phyloP scores from a whole-genome alignment of 2,329 filamentous ascomycete genomes.

The Sporothrix phasma region DNA sequence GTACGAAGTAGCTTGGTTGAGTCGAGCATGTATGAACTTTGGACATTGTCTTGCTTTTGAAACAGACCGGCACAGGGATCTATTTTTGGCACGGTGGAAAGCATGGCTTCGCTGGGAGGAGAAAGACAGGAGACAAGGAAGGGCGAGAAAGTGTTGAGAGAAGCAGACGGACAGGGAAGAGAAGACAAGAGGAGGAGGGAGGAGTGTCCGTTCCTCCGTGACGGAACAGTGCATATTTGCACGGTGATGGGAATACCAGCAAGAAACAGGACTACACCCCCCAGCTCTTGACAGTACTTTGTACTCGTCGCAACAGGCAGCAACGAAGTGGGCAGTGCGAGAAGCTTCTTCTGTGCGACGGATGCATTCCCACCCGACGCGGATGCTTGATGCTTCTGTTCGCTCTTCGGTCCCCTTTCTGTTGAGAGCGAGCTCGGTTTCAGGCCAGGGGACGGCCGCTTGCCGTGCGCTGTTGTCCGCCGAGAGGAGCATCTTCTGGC shows the following conservation, averaged over 20 bases:
- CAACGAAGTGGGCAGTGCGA: not conserved
- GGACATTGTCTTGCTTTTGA: conserved; percentile 3
- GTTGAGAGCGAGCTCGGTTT: not conserved
- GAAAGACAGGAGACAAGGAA: not conserved
- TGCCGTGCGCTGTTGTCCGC: not conserved
- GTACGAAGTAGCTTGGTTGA: too few species aligned
- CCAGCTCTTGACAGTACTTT: not conserved
- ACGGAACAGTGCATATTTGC: not conserved
- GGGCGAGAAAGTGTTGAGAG: not conserved
- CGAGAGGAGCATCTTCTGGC: not conserved
- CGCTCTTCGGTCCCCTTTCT: not conserved
- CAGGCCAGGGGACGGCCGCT: not conserved
- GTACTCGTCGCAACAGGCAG: too few species aligned
- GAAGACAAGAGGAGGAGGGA: too few species aligned
- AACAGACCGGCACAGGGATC: not conserved
- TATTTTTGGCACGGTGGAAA: not conserved
- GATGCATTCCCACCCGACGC: not conserved
- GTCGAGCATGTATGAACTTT: too few species aligned
- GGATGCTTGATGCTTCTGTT: not conserved
- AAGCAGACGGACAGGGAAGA: not conserved
- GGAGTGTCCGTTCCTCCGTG: not conserved
- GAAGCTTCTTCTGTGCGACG: not conserved
- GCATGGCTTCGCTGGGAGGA: not conserved
- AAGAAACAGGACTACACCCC: not conserved
- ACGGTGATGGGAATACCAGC: not conserved